Conservation (phyloP, 495 filamentous ascomycete species). For the Aspergillus nidulans region DNA sequence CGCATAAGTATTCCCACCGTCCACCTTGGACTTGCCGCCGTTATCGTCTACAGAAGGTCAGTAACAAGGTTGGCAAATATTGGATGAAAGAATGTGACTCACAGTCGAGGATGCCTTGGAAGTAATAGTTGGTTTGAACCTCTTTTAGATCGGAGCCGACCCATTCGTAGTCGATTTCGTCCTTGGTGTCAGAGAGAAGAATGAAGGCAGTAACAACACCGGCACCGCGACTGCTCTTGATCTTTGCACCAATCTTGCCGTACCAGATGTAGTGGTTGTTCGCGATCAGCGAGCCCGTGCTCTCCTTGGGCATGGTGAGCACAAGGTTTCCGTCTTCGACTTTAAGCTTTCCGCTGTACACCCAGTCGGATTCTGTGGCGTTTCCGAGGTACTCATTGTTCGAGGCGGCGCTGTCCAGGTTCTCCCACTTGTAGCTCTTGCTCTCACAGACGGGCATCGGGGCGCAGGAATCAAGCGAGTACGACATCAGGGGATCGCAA, state of each 20-base stretch:
- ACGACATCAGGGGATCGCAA: conserved; percentile 82
- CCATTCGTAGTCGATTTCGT: conserved; percentile 97
- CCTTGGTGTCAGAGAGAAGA: conserved; percentile 87
- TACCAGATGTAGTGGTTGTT: conserved; percentile 96
- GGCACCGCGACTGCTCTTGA: conserved; percentile 78
- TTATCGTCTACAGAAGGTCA: conserved; percentile 59
- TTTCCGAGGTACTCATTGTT: conserved; percentile 86
- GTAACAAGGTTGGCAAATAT: neutral
- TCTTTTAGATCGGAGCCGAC: conserved; percentile 72
- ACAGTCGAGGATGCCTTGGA: conserved; percentile 91
- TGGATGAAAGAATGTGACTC: conserved; percentile 32
- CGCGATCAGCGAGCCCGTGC: conserved; percentile 78
- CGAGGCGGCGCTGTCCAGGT: conserved; percentile 59
- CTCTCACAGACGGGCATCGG: conserved; percentile 76
- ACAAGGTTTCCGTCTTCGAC: conserved; percentile 57
- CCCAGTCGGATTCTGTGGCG: conserved; percentile 74
- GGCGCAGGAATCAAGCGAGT: conserved; percentile 78
- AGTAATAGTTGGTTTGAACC: conserved; percentile 95
- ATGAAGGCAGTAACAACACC: conserved; percentile 98
- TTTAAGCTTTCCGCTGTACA: conserved; percentile 71
- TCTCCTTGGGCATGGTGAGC: conserved; percentile 83
- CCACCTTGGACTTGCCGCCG: conserved; percentile 61
- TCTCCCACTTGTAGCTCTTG: conserved; percentile 62
- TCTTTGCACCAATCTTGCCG: conserved; percentile 77
- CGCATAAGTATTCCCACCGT: conserved; percentile 62